phyloP scores from a whole-genome alignment of 2,329 filamentous ascomycete species.

The Ustilaginoidea virens region DNA sequence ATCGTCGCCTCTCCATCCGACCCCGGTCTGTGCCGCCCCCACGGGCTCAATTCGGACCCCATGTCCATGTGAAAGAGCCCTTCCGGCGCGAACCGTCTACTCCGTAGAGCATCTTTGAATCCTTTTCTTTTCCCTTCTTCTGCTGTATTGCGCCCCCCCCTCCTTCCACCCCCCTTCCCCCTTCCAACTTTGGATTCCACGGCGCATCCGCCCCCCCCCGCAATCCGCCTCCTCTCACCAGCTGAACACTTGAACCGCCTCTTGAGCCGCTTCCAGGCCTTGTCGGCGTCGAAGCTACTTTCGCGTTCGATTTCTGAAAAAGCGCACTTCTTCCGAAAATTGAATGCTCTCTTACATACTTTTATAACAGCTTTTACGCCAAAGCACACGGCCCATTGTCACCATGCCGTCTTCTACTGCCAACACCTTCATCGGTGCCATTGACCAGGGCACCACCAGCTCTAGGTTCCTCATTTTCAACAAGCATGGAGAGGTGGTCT shows the following conservation, averaged over 20 bases:
- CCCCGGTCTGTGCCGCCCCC: too few relatives aligned
- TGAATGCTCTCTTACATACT: slow-evolving; percentile 13
- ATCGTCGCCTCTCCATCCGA: too few relatives aligned
- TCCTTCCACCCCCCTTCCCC: too few relatives aligned
- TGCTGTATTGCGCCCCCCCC: neutral
- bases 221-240: too few relatives aligned
- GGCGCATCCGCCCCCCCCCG: too few relatives aligned
- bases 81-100: neutral
- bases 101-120: too few relatives aligned
- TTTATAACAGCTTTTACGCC: slow-evolving; percentile 5
- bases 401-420: slow-evolving; percentile 17
- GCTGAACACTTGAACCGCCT: too few relatives aligned
- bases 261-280: too few relatives aligned
- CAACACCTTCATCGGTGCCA: slow-evolving; percentile 50
- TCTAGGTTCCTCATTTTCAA: slow-evolving; percentile 69
- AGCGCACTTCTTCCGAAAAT: slow-evolving; percentile 1
- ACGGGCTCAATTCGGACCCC: too few relatives aligned
- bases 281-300: too few relatives aligned
- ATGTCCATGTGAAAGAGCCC: slow-evolving; percentile 3
- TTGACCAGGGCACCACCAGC: slow-evolving; percentile 69
- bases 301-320: too few relatives aligned
- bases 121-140: neutral
- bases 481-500: slow-evolving; percentile 50
- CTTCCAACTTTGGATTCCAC: too few relatives aligned
- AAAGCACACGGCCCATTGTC: slow-evolving; percentile 4